phyloP scores from a whole-genome alignment of 495 filamentous ascomycete species.

The Lentithecium fluviatile region DNA sequence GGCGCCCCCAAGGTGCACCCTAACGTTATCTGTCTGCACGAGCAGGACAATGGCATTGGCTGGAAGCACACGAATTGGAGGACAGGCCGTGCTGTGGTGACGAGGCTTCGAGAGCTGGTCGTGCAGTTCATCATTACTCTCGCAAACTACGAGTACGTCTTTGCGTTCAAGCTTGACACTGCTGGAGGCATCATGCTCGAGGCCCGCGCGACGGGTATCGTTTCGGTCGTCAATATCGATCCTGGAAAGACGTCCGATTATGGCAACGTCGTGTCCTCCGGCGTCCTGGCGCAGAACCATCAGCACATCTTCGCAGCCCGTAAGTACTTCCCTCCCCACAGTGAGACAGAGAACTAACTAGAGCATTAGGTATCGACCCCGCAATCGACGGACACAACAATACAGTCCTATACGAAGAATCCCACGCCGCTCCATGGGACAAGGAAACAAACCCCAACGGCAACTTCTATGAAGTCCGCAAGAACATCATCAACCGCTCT shows the following conservation, averaged over 20 bases:
- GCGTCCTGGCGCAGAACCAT: slow-evolving; percentile 39
- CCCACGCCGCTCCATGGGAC: slow-evolving; percentile 29
- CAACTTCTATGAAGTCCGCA: slow-evolving; percentile 34
- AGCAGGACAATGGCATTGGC: slow-evolving; percentile 43
- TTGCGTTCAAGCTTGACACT: slow-evolving; percentile 39
- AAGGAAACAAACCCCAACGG: slow-evolving; percentile 36
- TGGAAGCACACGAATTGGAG: slow-evolving; percentile 43
- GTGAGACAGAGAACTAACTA: not conserved
- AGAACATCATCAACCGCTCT: slow-evolving; percentile 33
- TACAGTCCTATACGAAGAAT: slow-evolving; percentile 36
- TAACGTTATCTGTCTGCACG: slow-evolving; percentile 43
- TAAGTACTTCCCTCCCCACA: not conserved
- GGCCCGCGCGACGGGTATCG: slow-evolving; percentile 42
- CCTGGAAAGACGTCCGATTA: slow-evolving; percentile 36
- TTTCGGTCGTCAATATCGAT: slow-evolving; percentile 38
- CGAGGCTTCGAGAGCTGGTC: slow-evolving; percentile 38
- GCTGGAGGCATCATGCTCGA: slow-evolving; percentile 38
- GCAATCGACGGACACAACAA: slow-evolving; percentile 38
- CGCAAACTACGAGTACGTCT: slow-evolving; percentile 44
- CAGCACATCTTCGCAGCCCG: slow-evolving; percentile 41
- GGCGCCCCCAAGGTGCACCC: slow-evolving; percentile 31
- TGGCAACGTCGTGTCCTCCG: slow-evolving; percentile 37
- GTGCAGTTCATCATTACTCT: slow-evolving; percentile 43
- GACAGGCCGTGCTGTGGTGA: slow-evolving; percentile 36
- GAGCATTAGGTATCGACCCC: slow-evolving; percentile 26